Base-by-base conservation (phyloP, 2,329 filamentous ascomycete genomes). In the Ophiostoma sp. region DNA sequence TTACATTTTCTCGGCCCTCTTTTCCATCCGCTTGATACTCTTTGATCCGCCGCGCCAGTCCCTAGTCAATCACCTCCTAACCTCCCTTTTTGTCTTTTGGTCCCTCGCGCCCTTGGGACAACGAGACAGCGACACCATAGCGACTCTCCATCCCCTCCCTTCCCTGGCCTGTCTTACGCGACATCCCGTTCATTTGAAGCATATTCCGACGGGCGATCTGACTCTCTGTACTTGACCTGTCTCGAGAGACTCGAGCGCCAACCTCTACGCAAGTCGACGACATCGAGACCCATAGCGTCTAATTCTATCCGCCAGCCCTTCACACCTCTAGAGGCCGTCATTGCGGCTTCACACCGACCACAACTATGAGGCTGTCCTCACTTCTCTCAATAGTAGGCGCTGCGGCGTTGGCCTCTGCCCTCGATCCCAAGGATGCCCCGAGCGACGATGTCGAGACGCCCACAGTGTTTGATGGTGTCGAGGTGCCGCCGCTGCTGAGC, bases 391-490 rank as follows among this genome's bases (percentile, higher is more conserved):
- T 86, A 66, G 76, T 86, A 69, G 79, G 82, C 76, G 78, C 78
- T 45, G 77, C 79, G 66, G 76, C 77, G 65, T 73, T 81, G 64
- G 80, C 79, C 66, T 75, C 77, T 64, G 79, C 79, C 45, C 72
- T 73, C 11, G 68, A 55, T 16, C 66, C 68, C 14, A 49, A 60
- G 49, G 55, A 55, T 12, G 62, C 68, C 12, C 27, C 66, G 4
- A n/a, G 77, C 55, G 77, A 81, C 64, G 77, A 76, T 9, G 79
- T 78, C 49, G 76, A 79, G 9, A 77, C 81, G 71, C 77, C 77
- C 70, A 90, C 88, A 42, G 80, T 80, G 55, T 92, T 92, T 80
- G 89, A 92, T 75, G 85, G 82, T 71, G 81, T 88, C 74, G 81
- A 81, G 52, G 89, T 92, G 49, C 89, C 89, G 47, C 85, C 88